These are phyloP conservation scores for Exsudoporus floridanus DNA, from an alignment of 1,284 basidiomycete species.

Conservation along the genomic window DNA sequence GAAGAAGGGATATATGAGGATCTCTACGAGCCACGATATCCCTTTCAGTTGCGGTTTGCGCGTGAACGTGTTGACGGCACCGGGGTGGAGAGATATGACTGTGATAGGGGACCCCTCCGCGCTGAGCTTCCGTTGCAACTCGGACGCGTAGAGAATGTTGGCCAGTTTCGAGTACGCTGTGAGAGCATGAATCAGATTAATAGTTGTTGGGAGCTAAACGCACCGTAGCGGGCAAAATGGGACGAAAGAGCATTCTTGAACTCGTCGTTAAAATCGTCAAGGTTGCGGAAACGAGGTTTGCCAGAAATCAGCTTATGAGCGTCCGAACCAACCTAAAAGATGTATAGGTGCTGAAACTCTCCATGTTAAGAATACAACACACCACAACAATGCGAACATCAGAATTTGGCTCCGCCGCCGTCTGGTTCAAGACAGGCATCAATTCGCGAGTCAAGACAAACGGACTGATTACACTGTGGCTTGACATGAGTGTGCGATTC, in stretches of 20 bases:
- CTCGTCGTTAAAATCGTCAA: conserved; percentile 43
- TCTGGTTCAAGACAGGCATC: conserved; percentile 48
- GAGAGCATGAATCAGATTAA: neutral
- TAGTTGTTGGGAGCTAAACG: conserved; percentile 5
- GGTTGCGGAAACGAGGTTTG: conserved; percentile 34
- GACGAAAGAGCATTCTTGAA: conserved; percentile 30
- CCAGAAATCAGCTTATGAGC: conserved; percentile 22
- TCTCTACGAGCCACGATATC: conserved; percentile 26
- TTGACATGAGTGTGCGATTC: neutral
- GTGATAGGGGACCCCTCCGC: conserved; percentile 31
- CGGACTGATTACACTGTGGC: conserved; percentile 44
- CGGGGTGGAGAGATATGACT: conserved; percentile 38
- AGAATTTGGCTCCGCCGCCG: conserved; percentile 41
- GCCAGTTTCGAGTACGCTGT: conserved; percentile 44
- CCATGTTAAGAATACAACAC: conserved; percentile 11
- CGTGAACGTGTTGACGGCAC: conserved; percentile 44
- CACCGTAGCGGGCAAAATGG: conserved; percentile 40
- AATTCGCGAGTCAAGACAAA: conserved; percentile 50
- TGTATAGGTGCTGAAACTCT: neutral
- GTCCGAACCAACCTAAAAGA: conserved; percentile 24
- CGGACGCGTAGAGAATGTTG: conserved; percentile 39
- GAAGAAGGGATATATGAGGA: conserved; percentile 38
- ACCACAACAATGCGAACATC: conserved; percentile 56
- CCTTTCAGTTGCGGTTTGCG: conserved; percentile 17
- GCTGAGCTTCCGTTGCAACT: conserved; percentile 42